phyloP scores from a whole-genome alignment of 2,329 filamentous ascomycete species.

The Aspergillus candidus region DNA sequence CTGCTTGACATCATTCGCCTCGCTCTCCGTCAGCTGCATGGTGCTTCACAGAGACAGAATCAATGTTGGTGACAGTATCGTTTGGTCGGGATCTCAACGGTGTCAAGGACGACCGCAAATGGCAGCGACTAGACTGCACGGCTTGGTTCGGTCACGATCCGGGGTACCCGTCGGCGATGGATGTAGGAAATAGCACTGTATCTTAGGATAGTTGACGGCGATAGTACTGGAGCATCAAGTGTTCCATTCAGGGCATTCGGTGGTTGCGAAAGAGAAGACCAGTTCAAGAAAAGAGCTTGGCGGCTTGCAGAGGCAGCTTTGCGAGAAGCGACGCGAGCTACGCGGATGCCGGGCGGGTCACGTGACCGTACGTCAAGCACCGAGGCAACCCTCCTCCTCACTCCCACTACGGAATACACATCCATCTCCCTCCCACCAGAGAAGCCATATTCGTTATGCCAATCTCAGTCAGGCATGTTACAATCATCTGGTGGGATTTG shows the following conservation, averaged over 20 bases:
- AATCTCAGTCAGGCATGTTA: slow-evolving; percentile 1
- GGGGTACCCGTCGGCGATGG: slow-evolving; percentile 1
- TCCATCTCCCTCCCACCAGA: background rate
- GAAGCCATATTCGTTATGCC: background rate
- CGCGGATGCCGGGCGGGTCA: slow-evolving; percentile 13
- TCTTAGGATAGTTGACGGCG: too few species aligned
- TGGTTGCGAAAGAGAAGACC: too few species aligned
- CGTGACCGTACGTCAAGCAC: slow-evolving; percentile 6
- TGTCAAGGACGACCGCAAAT: too few species aligned
- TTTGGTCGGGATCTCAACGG: too few species aligned
- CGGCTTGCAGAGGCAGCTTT: slow-evolving; percentile 9
- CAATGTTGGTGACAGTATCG: slow-evolving; percentile 2
- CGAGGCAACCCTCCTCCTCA: too few species aligned
- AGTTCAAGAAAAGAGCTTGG: slow-evolving; percentile 2
- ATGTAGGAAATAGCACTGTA: background rate
- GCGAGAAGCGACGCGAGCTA: slow-evolving; percentile 17
- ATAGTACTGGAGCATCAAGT: too few species aligned
- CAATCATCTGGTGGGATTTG: too few species aligned
- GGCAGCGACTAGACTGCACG: too few species aligned
- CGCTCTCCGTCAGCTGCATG: slow-evolving; percentile 52
- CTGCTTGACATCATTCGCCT: slow-evolving; percentile 49
- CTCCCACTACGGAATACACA: background rate
- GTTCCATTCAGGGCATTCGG: too few species aligned
- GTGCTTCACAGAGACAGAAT: background rate
- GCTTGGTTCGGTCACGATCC: too few species aligned